Base-by-base conservation (phyloP, 139 green algal species). In the Yamagishiella unicocca region DNA sequence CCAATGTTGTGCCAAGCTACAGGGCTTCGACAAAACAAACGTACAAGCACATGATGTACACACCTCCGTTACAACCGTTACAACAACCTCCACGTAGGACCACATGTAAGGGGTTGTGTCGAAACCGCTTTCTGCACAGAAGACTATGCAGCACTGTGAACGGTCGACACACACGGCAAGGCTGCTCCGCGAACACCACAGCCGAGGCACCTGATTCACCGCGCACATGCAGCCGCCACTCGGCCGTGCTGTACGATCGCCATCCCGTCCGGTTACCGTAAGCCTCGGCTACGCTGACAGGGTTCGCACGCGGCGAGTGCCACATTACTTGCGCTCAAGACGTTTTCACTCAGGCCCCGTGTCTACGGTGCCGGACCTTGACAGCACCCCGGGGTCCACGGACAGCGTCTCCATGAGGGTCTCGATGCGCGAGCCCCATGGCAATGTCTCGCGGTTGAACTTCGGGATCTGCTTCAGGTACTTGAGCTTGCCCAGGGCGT, bases 401-500 rank as follows among this genome's bases (percentile, higher is more conserved):
- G 58, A 12, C 58, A 86, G 42, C 29, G 80, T 81, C 67, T 87
- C 82, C 82, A 87, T 87, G 35, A 91, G 87, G 17, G 64, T 71
- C 42, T 92, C 89, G 21, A 89, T 79, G n/a, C 35, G 53, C 1
- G 62, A 83, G 55, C 89, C 87, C 92, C 92, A 94, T 0, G 91
- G 91, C 77, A 95, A 84, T 35, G 85, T 82, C 5, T 54, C 77
- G 19, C 93, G 85, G 55, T 90, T 79, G 40, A 95, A 78, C 25
- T 88, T 85, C 19, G 87, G 70, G 45, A 94, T 81, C 38, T 95
- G 79, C 76, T 94, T 84, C 83, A 96, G 90, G 67, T 93, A 92
- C 37, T 88, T 83, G 72, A 97, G 88, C 90, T 95, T 96, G 53
- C 67, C 58, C n/a, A 99, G 90, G 5, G 96, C 96, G 74, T 96